Conservation (phyloP, 768 basidiomycete species). For the Clitopilus passeckerianus region DNA sequence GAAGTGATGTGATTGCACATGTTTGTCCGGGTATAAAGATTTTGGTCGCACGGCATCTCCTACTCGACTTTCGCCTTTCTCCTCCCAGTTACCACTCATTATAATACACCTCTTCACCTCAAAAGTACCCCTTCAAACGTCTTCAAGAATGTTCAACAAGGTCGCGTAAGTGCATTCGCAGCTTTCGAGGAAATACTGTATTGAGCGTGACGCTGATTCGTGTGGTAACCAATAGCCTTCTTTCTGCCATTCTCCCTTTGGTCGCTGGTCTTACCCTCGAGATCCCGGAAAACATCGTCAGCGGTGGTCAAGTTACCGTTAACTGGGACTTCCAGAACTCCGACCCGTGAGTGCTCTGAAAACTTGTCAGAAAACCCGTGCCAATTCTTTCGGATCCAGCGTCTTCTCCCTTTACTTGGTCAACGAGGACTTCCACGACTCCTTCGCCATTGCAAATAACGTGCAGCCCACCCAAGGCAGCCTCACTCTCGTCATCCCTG, state of each 20-base stretch:
- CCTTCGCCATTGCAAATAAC: slow-evolving; percentile 53
- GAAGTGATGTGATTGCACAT: slow-evolving; percentile 6
- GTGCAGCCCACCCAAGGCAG: slow-evolving; percentile 29
- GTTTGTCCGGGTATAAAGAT: slow-evolving; percentile 24
- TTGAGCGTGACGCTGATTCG: background rate
- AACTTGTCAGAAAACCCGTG: background rate
- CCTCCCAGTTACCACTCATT: slow-evolving; percentile 10
- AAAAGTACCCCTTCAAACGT: slow-evolving; percentile 16
- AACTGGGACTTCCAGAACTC: slow-evolving; percentile 35
- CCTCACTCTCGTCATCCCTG: slow-evolving; percentile 37
- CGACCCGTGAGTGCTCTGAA: slow-evolving; percentile 35
- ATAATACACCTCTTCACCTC: slow-evolving; percentile 16
- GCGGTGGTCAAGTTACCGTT: slow-evolving; percentile 31
- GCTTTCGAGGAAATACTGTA: background rate
- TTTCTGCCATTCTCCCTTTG: slow-evolving; percentile 40
- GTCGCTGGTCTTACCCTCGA: slow-evolving; percentile 44
- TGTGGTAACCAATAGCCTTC: slow-evolving; percentile 20
- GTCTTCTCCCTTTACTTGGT: slow-evolving; percentile 41
- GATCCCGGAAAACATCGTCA: slow-evolving; percentile 25
- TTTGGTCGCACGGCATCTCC: background rate
- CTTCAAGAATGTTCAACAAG: slow-evolving; percentile 43
- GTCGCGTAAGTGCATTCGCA: slow-evolving; percentile 30
- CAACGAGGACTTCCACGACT: slow-evolving; percentile 46
- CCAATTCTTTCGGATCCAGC: background rate
- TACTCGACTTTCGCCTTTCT: slow-evolving; percentile 1